Evolutionary conservation across 2,329 filamentous ascomycete genomes (phyloP), one percentile per base, ranked within the genome.

Genomic region (Zasmidium cellare): DNA sequence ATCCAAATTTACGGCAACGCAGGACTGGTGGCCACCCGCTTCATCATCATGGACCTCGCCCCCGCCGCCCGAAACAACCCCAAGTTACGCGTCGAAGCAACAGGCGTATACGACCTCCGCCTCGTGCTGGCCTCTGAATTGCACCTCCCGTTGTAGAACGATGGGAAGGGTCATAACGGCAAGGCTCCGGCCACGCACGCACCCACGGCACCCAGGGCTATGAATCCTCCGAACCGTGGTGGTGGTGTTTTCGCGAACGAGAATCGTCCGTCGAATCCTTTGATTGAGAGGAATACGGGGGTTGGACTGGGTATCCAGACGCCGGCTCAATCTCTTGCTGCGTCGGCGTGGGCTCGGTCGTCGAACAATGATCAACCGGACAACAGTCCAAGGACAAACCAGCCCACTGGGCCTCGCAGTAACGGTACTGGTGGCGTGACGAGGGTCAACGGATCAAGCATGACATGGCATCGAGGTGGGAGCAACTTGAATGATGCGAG

Each of bases 1-100:
- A 77, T 97, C 50, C 79, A 81, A 14, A 91, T 94, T 65, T 99
- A 92, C 68, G 93, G 92, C 1, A 86, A 85, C 51, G 85, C 88
- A 7, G 92, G 85, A 0, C 72, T 89, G n/a, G 88, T 84, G 0
- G 85, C 90, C 1, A 72, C 97, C 64, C 80, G 86, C 19, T 50
- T 58, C 12, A 61, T 60, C 14, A 38, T 65, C 22, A 46, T 54
- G 14, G 56, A 61, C 2, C 64, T 66, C 41, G 59, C 50, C 5
- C 38, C 16, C 11, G 38, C 50, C 14, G 50, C 28, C 2, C 50
- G 28, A 41, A 6, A 18, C n/a, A 44, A 44, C 16, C 16, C 18
- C n/a, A 35, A 35, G 16, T 19, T 38, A 9, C 50, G 38, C 25
- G 14, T 3, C 14, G 31, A 52, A 20, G 50, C 50, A 3, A 50